Evolutionary conservation across 257 asterid species (phyloP).

Genomic region (Primulina huaijiensis): DNA sequence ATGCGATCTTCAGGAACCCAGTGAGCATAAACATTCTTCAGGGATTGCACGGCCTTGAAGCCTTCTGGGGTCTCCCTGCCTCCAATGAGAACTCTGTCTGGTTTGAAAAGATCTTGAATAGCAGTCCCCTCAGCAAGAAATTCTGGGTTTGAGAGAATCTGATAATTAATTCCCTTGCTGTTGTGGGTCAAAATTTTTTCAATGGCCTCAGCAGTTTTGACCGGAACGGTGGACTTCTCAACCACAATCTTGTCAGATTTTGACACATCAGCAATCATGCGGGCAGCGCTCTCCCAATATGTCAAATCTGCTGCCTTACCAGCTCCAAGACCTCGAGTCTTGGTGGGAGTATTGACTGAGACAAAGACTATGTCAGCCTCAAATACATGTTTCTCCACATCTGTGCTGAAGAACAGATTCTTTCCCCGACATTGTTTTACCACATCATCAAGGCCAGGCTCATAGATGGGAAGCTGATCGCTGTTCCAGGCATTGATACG

Average conservation of each 20-base stretch:
- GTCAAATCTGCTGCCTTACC: constrained; percentile 97
- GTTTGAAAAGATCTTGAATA: constrained; percentile 67
- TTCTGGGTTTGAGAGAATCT: constrained; percentile 83
- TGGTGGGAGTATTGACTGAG: constrained; percentile 93
- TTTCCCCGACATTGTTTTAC: constrained; percentile 88
- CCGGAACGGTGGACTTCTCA: constrained; percentile 91
- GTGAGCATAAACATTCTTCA: constrained; percentile 71
- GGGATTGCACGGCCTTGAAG: constrained; percentile 58
- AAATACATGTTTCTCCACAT: constrained; percentile 76
- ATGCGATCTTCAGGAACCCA: constrained; percentile 81
- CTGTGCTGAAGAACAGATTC: constrained; percentile 94
- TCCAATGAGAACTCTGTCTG: constrained; percentile 86
- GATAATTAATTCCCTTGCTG: constrained; percentile 77
- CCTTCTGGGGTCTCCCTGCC: constrained; percentile 91
- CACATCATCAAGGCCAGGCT: constrained; percentile 96
- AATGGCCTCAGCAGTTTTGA: constrained; percentile 90
- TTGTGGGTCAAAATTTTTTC: constrained; percentile 80
- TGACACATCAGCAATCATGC: constrained; percentile 92
- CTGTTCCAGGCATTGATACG: constrained; percentile 93
- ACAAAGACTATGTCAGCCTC: constrained; percentile 89
- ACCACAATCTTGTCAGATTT: constrained; percentile 86
- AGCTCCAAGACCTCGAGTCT: constrained; percentile 93
- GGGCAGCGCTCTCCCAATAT: constrained; percentile 95
- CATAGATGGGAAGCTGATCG: constrained; percentile 86
- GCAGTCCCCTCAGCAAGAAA: constrained; percentile 92